phyloP scores from a whole-genome alignment of 345 rosid species.

The Hevea brasiliensis region DNA sequence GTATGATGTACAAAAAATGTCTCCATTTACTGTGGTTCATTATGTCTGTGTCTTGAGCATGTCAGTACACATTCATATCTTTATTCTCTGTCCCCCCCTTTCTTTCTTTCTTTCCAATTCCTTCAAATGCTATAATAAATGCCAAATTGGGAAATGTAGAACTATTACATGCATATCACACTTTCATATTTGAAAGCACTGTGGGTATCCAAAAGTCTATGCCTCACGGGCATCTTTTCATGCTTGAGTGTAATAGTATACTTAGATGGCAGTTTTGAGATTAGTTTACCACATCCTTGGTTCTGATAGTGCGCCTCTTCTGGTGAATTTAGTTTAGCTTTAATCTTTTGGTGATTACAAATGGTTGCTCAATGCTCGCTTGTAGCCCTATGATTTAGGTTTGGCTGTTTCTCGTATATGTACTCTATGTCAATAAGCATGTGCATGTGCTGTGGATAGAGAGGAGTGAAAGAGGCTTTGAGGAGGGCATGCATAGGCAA shows the following conservation, averaged over 20 bases:
- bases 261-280: not conserved
- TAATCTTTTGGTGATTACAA: not conserved
- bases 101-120: not conserved
- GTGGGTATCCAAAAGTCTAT: not conserved
- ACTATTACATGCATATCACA: not conserved
- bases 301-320: slow-evolving; percentile 1
- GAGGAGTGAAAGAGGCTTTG: not conserved
- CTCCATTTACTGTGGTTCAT: not conserved
- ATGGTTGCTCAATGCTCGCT: too few species aligned
- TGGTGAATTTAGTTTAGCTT: not conserved
- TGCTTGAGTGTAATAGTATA: not conserved
- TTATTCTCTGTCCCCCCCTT: not conserved
- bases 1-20: slow-evolving; percentile 33
- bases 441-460: not conserved
- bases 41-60: not conserved
- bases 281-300: not conserved
- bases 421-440: not conserved
- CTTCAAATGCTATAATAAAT: not conserved
- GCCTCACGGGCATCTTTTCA: not conserved
- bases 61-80: not conserved
- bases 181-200: not conserved
- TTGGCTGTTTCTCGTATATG: not conserved
- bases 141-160: not conserved
- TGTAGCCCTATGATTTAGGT: not conserved
- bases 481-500: not conserved